Conservation (phyloP, 768 basidiomycete genomes). For the Leccinum incarnatum region DNA sequence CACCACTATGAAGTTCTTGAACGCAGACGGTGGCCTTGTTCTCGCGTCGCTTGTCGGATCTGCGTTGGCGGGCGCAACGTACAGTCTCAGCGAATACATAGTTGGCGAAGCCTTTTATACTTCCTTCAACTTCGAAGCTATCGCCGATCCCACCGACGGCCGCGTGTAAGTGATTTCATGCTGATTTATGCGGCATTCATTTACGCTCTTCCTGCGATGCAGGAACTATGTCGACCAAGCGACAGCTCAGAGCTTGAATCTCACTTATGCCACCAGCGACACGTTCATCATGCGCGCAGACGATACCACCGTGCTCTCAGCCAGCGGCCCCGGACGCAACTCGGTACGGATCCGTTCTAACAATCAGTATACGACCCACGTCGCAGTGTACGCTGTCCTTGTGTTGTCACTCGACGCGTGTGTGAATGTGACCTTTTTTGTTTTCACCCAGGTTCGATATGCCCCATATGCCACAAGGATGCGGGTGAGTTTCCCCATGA, state of each 20-base stretch:
- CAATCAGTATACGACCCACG: conserved; percentile 33
- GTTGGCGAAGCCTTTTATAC: conserved; percentile 31
- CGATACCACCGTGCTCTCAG: conserved; percentile 28
- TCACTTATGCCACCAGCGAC: conserved; percentile 26
- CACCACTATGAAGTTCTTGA: conserved; percentile 17
- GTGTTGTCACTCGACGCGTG: not conserved
- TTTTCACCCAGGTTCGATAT: conserved; percentile 30
- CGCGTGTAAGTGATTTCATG: conserved; percentile 28
- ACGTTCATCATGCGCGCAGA: conserved; percentile 39
- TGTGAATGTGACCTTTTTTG: not conserved
- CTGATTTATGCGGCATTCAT: not conserved
- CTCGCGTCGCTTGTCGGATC: conserved; percentile 13
- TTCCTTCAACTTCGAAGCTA: conserved; percentile 33
- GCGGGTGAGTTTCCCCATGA: conserved; percentile 24
- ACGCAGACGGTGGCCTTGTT: not conserved
- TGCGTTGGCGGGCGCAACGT: conserved; percentile 22
- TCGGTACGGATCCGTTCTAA: conserved; percentile 35
- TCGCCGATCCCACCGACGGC: conserved; percentile 38
- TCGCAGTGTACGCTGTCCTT: conserved; percentile 28
- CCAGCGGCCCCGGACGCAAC: conserved; percentile 33
- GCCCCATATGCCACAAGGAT: conserved; percentile 37
- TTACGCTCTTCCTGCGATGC: not conserved
- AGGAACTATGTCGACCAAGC: conserved; percentile 35
- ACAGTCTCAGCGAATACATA: conserved; percentile 27
- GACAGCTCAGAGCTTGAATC: conserved; percentile 26